A percentile compares a stretch with the other conserved stretches of the same genome.
Conservation (phyloP, 805 yeast genomes). For the Zygotorulaspora danielsina region DNA sequence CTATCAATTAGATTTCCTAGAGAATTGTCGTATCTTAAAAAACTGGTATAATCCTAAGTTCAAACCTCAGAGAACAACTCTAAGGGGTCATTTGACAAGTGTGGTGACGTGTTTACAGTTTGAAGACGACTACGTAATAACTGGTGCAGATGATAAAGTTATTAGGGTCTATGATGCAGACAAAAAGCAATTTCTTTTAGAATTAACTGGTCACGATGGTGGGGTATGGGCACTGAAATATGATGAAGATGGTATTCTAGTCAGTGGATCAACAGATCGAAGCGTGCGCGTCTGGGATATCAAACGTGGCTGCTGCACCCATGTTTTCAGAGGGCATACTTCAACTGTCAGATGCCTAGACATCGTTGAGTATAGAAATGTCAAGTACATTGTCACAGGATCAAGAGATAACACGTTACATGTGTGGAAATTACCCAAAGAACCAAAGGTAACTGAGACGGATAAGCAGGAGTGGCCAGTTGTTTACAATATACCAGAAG, state of each 20-base stretch:
- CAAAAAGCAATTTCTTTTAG: slow-evolving; percentile 59
- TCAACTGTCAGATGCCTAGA: slow-evolving; percentile 92
- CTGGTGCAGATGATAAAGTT: slow-evolving; percentile 85
- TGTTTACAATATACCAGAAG: slow-evolving; percentile 34
- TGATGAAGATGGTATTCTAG: slow-evolving; percentile 63
- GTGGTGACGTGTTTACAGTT: slow-evolving; percentile 95
- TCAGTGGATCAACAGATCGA: slow-evolving; percentile 92
- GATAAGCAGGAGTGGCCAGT: slow-evolving; percentile 47
- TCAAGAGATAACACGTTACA: slow-evolving; percentile 81
- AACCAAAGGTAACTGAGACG: slow-evolving; percentile 31
- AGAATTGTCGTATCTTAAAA: slow-evolving; percentile 52
- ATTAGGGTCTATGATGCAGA: slow-evolving; percentile 77
- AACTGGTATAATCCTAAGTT: slow-evolving; percentile 80
- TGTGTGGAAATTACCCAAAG: slow-evolving; percentile 74
- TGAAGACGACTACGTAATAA: slow-evolving; percentile 83
- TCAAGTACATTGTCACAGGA: slow-evolving; percentile 78
- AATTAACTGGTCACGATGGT: slow-evolving; percentile 85
- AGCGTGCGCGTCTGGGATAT: slow-evolving; percentile 94
- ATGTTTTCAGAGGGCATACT: slow-evolving; percentile 85
- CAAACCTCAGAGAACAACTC: slow-evolving; percentile 61
- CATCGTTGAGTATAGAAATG: slow-evolving; percentile 61
- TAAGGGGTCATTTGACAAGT: slow-evolving; percentile 66
- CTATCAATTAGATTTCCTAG: slow-evolving; percentile 42
- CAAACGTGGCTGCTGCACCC: slow-evolving; percentile 79
- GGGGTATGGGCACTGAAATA: slow-evolving; percentile 99